These are phyloP conservation scores for Radiomyces spectabilis DNA, from an alignment of 192 early-diverging fungal species.

Conservation along the genomic window DNA sequence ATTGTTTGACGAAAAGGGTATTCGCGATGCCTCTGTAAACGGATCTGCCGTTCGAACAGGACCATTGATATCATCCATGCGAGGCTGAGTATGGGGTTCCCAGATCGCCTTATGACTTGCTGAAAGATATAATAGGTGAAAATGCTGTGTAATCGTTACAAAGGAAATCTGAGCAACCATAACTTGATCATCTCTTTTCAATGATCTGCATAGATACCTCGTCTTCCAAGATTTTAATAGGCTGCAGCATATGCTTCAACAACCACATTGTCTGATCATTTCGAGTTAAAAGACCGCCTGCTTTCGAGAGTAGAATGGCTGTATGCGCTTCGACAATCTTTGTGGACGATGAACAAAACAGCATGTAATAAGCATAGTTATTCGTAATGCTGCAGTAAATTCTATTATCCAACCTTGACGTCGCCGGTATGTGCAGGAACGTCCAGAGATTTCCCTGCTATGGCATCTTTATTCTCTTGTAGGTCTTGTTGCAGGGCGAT, in stretches of 20 bases:
- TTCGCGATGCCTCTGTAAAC: too few species aligned
- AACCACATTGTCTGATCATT: conserved; percentile 31
- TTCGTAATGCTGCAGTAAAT: too few species aligned
- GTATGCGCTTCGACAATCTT: conserved; percentile 19
- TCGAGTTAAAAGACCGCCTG: conserved; percentile 2
- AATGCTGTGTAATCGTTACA: not conserved
- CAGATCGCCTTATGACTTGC: not conserved
- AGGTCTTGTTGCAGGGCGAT: too few species aligned
- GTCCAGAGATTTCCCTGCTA: too few species aligned
- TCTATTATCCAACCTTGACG: too few species aligned
- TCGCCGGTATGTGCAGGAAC: too few species aligned
- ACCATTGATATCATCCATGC: not conserved
- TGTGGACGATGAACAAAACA: too few species aligned
- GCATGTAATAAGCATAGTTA: too few species aligned
- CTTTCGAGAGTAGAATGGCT: conserved; percentile 17
- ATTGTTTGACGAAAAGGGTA: too few species aligned
- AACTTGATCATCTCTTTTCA: not conserved
- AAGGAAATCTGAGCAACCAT: not conserved
- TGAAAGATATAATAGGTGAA: not conserved
- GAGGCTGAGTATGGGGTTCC: not conserved
- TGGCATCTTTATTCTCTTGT: too few species aligned
- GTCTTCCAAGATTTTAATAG: conserved; percentile 14
- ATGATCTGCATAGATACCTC: conserved; percentile 3
- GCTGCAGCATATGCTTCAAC: conserved; percentile 26
- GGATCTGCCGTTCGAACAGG: too few species aligned